A percentile compares a stretch with the other conserved stretches of the same genome.
phyloP scores from a whole-genome alignment of 345 rosid species.

The Eucalyptus cloeziana region DNA sequence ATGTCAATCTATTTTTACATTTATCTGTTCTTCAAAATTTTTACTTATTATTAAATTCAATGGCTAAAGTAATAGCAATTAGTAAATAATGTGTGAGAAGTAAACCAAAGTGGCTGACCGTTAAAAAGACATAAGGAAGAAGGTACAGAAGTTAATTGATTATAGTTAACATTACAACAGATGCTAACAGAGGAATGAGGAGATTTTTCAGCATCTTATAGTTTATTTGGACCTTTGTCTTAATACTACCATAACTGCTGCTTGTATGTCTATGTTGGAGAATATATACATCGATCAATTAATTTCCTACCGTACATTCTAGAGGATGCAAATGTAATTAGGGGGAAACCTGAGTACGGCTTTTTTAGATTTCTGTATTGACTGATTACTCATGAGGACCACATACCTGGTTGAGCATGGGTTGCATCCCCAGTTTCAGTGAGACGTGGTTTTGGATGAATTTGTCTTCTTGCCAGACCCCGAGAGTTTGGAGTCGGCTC shows the following conservation, averaged over 20 bases:
- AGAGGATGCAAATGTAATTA: neutral
- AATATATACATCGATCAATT: neutral
- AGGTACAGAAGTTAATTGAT: neutral
- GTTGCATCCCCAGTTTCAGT: neutral
- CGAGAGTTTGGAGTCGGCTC: neutral
- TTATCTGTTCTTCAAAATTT: neutral
- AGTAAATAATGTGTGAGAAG: neutral
- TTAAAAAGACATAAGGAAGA: neutral
- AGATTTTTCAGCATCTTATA: neutral
- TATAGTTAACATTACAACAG: neutral
- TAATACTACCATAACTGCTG: neutral
- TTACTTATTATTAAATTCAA: neutral
- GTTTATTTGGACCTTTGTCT: neutral
- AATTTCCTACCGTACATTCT: neutral
- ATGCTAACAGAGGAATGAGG: neutral
- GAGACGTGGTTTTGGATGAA: neutral
- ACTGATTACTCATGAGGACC: neutral
- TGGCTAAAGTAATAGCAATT: neutral
- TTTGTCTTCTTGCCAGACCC: neutral
- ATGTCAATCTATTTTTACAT: neutral
- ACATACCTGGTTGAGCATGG: neutral
- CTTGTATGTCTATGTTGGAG: neutral
- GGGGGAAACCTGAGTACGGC: neutral
- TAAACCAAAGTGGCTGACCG: neutral
- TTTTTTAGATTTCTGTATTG: neutral